phyloP scores from a whole-genome alignment of 2,329 filamentous ascomycete species.

The Scedosporium dehoogii region DNA sequence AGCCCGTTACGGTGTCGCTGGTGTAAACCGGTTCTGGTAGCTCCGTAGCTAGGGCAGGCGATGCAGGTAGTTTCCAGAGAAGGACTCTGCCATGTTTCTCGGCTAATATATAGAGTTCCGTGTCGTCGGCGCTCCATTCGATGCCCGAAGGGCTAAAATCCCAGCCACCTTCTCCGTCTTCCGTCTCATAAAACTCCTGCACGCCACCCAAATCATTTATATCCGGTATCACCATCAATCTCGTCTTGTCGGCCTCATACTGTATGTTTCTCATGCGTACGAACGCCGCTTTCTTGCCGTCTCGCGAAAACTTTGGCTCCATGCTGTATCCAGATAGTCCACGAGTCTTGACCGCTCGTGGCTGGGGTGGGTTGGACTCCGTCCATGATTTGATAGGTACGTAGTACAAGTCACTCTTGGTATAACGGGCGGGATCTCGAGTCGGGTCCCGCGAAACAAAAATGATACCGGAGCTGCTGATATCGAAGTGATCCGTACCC shows the following conservation, averaged over 20 bases:
- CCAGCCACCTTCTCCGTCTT: conserved; percentile 55
- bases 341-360: conserved; percentile 41
- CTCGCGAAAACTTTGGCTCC: conserved; percentile 62
- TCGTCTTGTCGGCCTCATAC: conserved; percentile 74
- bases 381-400: conserved; percentile 54
- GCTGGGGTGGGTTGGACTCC: conserved; percentile 36
- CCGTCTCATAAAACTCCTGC: conserved; percentile 51
- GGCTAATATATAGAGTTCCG: conserved; percentile 60
- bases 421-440: conserved; percentile 62
- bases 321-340: conserved; percentile 54
- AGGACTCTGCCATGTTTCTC: conserved; percentile 57
- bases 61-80: conserved; percentile 52
- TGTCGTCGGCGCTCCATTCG: conserved; percentile 47
- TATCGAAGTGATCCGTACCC: conserved; percentile 70
- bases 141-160: conserved; percentile 47
- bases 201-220: conserved; percentile 46
- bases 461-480: conserved; percentile 53
- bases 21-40: conserved; percentile 39
- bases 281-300: conserved; percentile 64
- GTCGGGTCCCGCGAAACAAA: conserved; percentile 69
- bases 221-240: conserved; percentile 55
- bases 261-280: conserved; percentile 65
- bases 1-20: conserved; percentile 42
- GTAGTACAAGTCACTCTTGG: conserved; percentile 74
- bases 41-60: conserved; percentile 35